Evolutionary conservation across 23 red algal genomes (phyloP), one percentile per base, ranked within the genome.

Genomic region (Gracilaria vermiculophylla): DNA sequence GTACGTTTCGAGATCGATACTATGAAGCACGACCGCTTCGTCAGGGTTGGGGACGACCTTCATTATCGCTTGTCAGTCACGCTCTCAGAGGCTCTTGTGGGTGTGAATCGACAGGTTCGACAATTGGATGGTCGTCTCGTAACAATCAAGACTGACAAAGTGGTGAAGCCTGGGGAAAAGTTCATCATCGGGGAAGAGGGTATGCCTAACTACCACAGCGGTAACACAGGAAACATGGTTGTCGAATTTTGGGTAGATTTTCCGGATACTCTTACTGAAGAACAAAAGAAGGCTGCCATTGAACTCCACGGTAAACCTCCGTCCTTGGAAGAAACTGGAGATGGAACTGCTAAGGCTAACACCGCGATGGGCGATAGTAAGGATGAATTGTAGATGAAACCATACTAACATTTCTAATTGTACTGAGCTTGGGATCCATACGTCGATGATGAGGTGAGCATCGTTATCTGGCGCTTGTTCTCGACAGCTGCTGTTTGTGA

Each of bases 171-270:
- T 6, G 65, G 72, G 58, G 84, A 97, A 72, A 76, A 58, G 72
- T 37, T 93, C 43, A 50, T 58, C 32, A 77, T 97, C 42, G 21
- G 51, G 23, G 79, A 79, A 9, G 89, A 97, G 52, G 95, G 95
- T 19, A 93, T 97, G 83, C 95, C 95, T 0, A 17, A 60, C 21
- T 42, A 44, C 31, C 74, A 91, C 19, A 52, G 60, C 45, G 78
- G 51, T 27, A 66, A 50, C 19, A 32, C 62, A 11, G 89, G 86
- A 12, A 69, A 94, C 69, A 53, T 97, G 90, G 65, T 93, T 15
- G 86, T 97, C 13, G 72, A 93, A 36, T 90, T 93, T 81, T 97
- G 83, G 80, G 95, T 97, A 69, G 71, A 94, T 15, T 97, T 97
- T 48, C 95, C 95, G 13, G 66, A 84, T 12, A 45, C 34, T 20